Base-by-base conservation (phyloP, 345 rosid species). In the Brassica cretica region DNA sequence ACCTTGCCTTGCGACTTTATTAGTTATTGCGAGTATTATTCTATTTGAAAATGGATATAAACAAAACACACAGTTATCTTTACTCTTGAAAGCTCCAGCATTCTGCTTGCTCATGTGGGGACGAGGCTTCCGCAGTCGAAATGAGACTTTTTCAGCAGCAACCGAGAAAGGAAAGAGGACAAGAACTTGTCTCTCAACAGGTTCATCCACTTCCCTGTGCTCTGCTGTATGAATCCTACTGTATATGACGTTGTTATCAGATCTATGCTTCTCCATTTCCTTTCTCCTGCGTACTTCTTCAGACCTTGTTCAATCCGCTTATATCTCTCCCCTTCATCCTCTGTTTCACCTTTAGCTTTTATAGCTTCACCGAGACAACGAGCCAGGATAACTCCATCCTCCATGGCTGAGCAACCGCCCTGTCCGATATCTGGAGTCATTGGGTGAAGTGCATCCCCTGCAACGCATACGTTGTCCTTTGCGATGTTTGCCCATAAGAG, bases 361-460 rank as follows among this genome's bases (percentile, higher is more conserved):
- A 88, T 62, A 6, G 88, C 91, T 73, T 85, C 81, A 7, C 82
- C 87, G 0, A 89, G 84, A 71, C 97, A 88, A 66, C 97, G 87
- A 51, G 93, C 94, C 1, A 89, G 71, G 65, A 89, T 78, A 49
- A 90, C 74, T 3, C 88, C 84, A 44, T 90, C 97, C 80, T 92
- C 97, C 58, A 90, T 73, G 59, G 94, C 90, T 1, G 85, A 70
- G 71, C 92, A 89, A 10, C 86, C 95, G 2, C 95, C 95, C 78
- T 90, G 97, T 46, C 87, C 92, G 0, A 88, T 53, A 53, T 89
- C 94, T 4, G 92, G 90, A 19, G 91, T 89, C 91, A 91, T 91
- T 7, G 92, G 88, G 74, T 91, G 94, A 24, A 87, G 85, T 8
- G 94, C 92, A 76, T 91, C 92, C 44, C 92, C 93, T 5, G 90